Percentiles rank a stretch among this genome's conserved stretches.
Conservation (phyloP, 108 stramenopile genomes). For the Pinguiococcus pyrenoidosus region DNA sequence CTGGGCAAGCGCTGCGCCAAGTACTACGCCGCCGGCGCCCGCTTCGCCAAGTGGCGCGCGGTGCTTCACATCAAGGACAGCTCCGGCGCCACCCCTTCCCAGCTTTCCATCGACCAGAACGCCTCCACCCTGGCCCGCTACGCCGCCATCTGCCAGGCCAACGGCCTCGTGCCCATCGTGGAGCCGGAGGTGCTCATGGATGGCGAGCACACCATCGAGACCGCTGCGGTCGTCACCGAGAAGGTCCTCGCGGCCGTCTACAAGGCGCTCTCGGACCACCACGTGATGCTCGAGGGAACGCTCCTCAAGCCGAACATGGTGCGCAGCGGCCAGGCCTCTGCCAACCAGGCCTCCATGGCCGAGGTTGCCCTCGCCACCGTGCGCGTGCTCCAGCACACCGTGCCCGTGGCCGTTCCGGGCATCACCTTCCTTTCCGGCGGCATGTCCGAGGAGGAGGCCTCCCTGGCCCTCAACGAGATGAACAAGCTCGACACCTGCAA, state of each 20-base stretch:
- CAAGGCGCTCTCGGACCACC: conserved; percentile 74
- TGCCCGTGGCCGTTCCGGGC: conserved; percentile 70
- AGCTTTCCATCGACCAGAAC: conserved; percentile 59
- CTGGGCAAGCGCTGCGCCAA: conserved; percentile 59
- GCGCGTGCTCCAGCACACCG: conserved; percentile 54
- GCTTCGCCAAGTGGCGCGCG: conserved; percentile 80
- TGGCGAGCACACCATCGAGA: conserved; percentile 45
- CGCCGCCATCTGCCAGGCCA: conserved; percentile 71
- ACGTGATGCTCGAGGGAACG: conserved; percentile 66
- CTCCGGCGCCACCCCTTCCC: conserved; percentile 50
- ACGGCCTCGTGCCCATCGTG: conserved; percentile 83
- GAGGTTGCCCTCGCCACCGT: conserved; percentile 66
- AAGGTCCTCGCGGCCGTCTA: conserved; percentile 41
- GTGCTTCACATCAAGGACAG: conserved; percentile 44
- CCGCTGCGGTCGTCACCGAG: conserved; percentile 41
- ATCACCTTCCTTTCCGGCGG: conserved; percentile 73
- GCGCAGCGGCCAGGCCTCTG: conserved; percentile 58
- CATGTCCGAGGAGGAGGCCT: conserved; percentile 64
- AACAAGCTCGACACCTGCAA: conserved; percentile 51
- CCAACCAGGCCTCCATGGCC: conserved; percentile 44
- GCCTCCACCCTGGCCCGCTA: conserved; percentile 66
- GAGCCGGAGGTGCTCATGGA: conserved; percentile 75
- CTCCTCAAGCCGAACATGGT: conserved; percentile 82
- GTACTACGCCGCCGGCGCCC: conserved; percentile 69
- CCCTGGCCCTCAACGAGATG: conserved; percentile 59